Percentiles rank a stretch among this genome's conserved stretches.
Evolutionary conservation across 2,329 filamentous ascomycete genomes (phyloP).

Genomic region (Apiospora malaysiana): DNA sequence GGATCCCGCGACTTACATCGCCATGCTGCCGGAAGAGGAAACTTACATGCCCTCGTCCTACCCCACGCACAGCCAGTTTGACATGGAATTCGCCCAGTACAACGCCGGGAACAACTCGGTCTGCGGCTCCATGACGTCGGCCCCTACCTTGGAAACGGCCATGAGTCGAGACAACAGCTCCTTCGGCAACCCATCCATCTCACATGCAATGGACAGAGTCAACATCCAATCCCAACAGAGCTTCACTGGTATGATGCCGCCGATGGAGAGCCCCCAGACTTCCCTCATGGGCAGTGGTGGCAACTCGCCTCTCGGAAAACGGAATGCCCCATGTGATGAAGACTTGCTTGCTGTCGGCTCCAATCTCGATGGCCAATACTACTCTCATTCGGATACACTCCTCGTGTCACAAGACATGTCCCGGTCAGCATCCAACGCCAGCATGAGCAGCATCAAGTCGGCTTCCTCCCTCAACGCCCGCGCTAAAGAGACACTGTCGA

Average conservation of each 20-base stretch:
- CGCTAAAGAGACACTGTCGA: constrained; percentile 53
- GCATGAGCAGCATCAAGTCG: constrained; percentile 50
- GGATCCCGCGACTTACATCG: constrained; percentile 47
- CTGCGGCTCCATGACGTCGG: constrained; percentile 45
- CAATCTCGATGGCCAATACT: constrained; percentile 40
- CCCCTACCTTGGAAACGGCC: constrained; percentile 39
- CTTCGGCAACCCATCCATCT: constrained; percentile 37
- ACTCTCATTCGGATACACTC: constrained; percentile 39
- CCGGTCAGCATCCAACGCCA: constrained; percentile 53
- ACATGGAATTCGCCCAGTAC: constrained; percentile 33
- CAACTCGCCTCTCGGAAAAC: constrained; percentile 36
- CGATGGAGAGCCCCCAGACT: constrained; percentile 30
- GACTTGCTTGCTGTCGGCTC: constrained; percentile 45
- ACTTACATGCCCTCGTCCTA: neutral
- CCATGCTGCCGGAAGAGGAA: constrained; percentile 28
- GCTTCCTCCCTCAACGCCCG: constrained; percentile 52
- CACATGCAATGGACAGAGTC: constrained; percentile 41
- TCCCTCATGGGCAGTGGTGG: constrained; percentile 32
- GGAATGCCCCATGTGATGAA: constrained; percentile 34
- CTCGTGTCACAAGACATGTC: constrained; percentile 49
- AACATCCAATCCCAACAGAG: constrained; percentile 40
- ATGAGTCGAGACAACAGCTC: constrained; percentile 42
- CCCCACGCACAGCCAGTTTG: neutral
- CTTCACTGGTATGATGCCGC: constrained; percentile 32
- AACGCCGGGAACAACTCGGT: constrained; percentile 37